phyloP scores from a whole-genome alignment of 306 rosid genomes.

The Rosa rugosa region DNA sequence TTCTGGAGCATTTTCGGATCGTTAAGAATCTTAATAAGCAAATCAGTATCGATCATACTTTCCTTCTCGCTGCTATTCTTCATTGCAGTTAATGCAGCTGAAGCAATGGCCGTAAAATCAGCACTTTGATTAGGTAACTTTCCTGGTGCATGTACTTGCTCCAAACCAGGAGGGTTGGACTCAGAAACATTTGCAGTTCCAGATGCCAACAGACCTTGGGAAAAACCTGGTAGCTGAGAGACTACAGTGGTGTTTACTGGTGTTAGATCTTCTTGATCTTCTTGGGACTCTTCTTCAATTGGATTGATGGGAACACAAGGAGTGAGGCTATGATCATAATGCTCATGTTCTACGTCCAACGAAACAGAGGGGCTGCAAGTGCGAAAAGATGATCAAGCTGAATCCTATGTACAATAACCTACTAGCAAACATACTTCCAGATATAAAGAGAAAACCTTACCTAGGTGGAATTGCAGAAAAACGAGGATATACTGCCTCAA shows the following conservation, averaged over 20 bases:
- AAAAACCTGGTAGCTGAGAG: constrained; percentile 21
- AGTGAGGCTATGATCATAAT: constrained; percentile 49
- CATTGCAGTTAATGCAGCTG: constrained; percentile 45
- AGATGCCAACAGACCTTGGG: constrained; percentile 15
- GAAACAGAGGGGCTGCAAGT: constrained; percentile 52
- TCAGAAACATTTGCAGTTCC: constrained; percentile 17
- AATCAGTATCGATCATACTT: constrained; percentile 50
- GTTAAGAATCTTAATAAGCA: constrained; percentile 53
- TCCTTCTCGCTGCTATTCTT: constrained; percentile 48
- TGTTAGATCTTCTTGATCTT: not conserved
- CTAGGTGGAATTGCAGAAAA: constrained; percentile 59
- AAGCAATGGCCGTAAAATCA: constrained; percentile 45
- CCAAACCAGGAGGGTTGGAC: constrained; percentile 6
- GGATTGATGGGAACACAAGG: constrained; percentile 54
- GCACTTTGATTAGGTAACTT: constrained; percentile 28
- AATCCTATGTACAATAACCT: constrained; percentile 2
- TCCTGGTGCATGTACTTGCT: constrained; percentile 24
- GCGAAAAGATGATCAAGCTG: constrained; percentile 3
- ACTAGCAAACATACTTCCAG: constrained; percentile 1
- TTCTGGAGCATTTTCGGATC: constrained; percentile 64
- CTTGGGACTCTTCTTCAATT: constrained; percentile 49
- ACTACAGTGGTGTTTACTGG: constrained; percentile 16
- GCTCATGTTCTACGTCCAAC: constrained; percentile 37
- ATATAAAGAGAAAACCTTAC: constrained; percentile 31
- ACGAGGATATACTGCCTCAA: constrained; percentile 72